Evolutionary conservation across 306 rosid species (phyloP).

Genomic region (Fagus sylvatica): DNA sequence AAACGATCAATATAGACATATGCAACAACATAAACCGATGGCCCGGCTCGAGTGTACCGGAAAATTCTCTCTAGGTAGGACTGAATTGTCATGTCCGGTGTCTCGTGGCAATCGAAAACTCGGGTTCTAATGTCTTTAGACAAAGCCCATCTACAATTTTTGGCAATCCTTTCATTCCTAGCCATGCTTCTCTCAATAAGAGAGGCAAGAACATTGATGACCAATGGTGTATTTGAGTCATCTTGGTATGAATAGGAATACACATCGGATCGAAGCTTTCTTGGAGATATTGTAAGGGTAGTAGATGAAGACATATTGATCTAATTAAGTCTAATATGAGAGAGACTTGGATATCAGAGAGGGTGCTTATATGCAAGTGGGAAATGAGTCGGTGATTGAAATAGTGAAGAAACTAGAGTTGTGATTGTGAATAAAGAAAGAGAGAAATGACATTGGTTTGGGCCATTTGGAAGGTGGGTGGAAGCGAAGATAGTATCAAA

Average conservation of each 20-base stretch:
- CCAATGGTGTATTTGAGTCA: constrained; percentile 66
- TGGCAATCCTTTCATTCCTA: constrained; percentile 68
- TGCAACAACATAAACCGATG: constrained; percentile 86
- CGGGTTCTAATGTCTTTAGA: constrained; percentile 41
- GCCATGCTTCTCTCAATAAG: constrained; percentile 84
- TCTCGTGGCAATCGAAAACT: constrained; percentile 67
- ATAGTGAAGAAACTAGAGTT: neutral
- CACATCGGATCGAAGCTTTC: constrained; percentile 75
- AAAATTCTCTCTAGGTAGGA: constrained; percentile 79
- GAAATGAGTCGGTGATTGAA: constrained; percentile 10
- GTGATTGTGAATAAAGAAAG: constrained; percentile 10
- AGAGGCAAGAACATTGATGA: constrained; percentile 74
- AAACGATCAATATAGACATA: constrained; percentile 89
- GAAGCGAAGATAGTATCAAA: constrained; percentile 40
- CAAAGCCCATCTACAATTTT: constrained; percentile 43
- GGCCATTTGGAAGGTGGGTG: constrained; percentile 65
- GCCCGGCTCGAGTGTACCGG: constrained; percentile 82
- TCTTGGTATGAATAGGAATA: constrained; percentile 70
- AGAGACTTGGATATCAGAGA: constrained; percentile 11
- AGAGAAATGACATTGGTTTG: constrained; percentile 33
- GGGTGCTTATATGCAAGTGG: constrained; percentile 33
- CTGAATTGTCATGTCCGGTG: constrained; percentile 78
- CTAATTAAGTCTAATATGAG: neutral
- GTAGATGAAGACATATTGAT: constrained; percentile 39
- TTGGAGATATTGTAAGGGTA: constrained; percentile 60